These are phyloP conservation scores for Zasmidium cellare DNA, from an alignment of 2,329 filamentous ascomycete species.

Conservation along the genomic window DNA sequence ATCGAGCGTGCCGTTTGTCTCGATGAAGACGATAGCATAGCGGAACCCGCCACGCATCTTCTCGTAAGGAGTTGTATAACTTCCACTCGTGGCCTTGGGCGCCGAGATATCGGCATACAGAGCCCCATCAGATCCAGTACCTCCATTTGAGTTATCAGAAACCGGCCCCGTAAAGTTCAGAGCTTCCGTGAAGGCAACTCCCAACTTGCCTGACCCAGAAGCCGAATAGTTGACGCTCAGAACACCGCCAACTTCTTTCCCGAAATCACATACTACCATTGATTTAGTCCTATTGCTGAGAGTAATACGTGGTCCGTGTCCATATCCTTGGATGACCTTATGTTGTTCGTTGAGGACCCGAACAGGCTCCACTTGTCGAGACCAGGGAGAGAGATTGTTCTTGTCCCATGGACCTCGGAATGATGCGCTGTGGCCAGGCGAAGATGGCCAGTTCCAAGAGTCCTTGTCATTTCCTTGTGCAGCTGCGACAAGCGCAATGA, in stretches of 20 bases:
- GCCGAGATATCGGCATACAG: background rate
- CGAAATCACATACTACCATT: background rate
- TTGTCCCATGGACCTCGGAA: background rate
- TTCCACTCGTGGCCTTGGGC: background rate
- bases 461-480: no score
- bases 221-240: background rate
- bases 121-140: background rate
- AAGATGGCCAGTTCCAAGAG: background rate
- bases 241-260: background rate
- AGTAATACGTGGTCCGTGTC: background rate
- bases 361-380: background rate
- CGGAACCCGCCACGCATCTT: background rate
- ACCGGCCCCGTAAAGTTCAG: background rate
- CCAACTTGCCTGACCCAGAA: background rate
- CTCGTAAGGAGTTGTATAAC: background rate
- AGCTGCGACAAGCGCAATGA: no score
- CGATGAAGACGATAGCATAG: background rate
- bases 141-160: background rate
- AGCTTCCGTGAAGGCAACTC: background rate
- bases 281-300: background rate
- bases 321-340: background rate
- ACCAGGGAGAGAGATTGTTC: background rate
- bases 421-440: background rate
- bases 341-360: background rate
- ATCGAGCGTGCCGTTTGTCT: background rate